Evolutionary conservation across 208 protist species (phyloP), one percentile per base, ranked within the genome.

Genomic region (Acanthamoeba castellanii): DNA sequence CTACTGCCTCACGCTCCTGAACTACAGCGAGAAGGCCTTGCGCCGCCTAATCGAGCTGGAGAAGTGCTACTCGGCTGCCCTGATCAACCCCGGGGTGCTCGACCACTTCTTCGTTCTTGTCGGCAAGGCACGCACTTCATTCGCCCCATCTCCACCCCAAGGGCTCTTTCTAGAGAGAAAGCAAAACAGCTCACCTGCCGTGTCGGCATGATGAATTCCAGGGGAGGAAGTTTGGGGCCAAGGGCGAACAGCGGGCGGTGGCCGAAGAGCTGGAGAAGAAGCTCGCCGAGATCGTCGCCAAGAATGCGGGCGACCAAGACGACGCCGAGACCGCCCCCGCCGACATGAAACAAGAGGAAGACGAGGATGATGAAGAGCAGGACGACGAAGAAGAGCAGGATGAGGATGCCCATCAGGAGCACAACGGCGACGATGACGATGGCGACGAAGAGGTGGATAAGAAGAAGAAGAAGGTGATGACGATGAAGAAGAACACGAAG

Each of bases 1-100:
- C 22, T 97, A 92, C 84, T 98, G 97, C 76, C 74, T 98, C 34
- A 88, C 96, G n/a, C 84, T 96, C 30, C 34, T 98, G 47, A 92
- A 74, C 13, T 96, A 95, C 70, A 96, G 66, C 42, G 97, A 97
- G 1, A 97, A 97, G 52, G n/a, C 78, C 14, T 42, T 98, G 7
- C 70, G 92, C 27, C 97, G 95, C 47, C 64, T 98, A 18, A 61
- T 95, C 27, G 96, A 98, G n/a, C 47, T 87, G 5, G 84, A 94
- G 20, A 95, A 96, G 66, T 64, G 37, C 18, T 97, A 96, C 68
- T 47, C 93, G 30, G 81, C 96, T 34, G 92, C 96, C 66, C 78
- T 98, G 3, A 3, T 37, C 20, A 95, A 97, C 92, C 55, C 93
- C 27, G 91, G 95, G n/a, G 70, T 96, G 16, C 92, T 88, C 22